Percentiles rank a stretch among this genome's conserved stretches.
phyloP scores from a whole-genome alignment of 139 green algal genomes.

The Astrephomene gubernaculifera region DNA sequence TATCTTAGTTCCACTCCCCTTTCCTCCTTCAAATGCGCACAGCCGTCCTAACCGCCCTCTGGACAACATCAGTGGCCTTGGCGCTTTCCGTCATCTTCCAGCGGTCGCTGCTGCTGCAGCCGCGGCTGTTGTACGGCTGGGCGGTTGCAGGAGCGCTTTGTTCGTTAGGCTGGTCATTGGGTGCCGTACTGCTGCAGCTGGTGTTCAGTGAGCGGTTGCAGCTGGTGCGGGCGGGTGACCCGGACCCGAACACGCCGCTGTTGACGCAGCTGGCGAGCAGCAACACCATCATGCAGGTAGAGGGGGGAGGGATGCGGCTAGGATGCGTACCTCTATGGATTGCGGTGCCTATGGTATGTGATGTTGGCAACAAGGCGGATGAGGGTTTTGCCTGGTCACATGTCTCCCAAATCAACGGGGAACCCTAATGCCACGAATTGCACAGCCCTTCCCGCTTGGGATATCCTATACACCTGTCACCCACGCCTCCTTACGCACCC shows the following conservation, averaged over 20 bases:
- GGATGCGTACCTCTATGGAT: too few relatives aligned
- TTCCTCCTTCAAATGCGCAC: too few relatives aligned
- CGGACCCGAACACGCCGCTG: constrained; percentile 32
- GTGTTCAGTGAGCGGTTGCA: constrained; percentile 44
- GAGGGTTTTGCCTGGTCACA: too few relatives aligned
- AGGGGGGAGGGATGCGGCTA: too few relatives aligned
- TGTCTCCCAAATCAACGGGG: too few relatives aligned
- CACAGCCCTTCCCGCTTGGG: too few relatives aligned
- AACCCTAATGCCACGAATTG: too few relatives aligned
- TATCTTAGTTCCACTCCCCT: too few relatives aligned
- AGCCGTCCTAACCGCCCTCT: not conserved
- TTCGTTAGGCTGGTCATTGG: constrained; percentile 30
- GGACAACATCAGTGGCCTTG: not conserved
- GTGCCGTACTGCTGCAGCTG: constrained; percentile 29
- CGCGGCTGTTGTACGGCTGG: constrained; percentile 30
- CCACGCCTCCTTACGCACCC: too few relatives aligned
- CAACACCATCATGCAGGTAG: constrained; percentile 41
- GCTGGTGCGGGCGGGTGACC: not conserved
- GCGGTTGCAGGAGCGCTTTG: constrained; percentile 22
- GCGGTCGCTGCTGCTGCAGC: constrained; percentile 27
- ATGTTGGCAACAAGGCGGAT: too few relatives aligned
- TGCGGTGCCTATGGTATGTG: too few relatives aligned
- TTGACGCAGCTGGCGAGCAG: constrained; percentile 1
- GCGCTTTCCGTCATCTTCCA: not conserved
- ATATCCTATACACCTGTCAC: too few relatives aligned